Evolutionary conservation across 2,329 filamentous ascomycete species (phyloP), one percentile per base, ranked within the genome.

Genomic region (Penicillium hesseltinei): DNA sequence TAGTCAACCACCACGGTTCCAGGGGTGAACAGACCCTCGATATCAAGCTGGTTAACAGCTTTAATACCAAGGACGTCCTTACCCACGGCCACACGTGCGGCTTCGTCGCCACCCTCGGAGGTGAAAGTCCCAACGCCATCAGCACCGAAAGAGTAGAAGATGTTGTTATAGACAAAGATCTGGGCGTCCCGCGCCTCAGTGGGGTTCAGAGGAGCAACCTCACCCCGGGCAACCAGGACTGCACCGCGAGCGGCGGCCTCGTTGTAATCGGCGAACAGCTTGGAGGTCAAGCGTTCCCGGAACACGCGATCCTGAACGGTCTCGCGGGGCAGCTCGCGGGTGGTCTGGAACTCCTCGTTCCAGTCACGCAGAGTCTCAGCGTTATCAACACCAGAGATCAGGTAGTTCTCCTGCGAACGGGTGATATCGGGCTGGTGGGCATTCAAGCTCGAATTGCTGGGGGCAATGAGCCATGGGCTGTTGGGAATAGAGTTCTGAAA

Each of bases 81-180:
- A 62, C 92, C 93, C 5, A 95, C 96, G 27, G 95, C 94, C 56
- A 97, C 91, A 58, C 93, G 87, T 15, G 94, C 94, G 63, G 94
- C 94, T 78, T 99, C 94, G 65, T 99, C 93, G 21, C 94, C 94
- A 64, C 94, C 94, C 77, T 99, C 94, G 3, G 89, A 92, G 11
- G 92, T 92, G 75, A 99, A 99, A 17, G 94, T 99, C 43, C 94
- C 93, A 45, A 97, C 94, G 51, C 94, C 95, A 73, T 99, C 94
- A 44, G 94, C 93, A 61, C 94, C 94, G 67, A 97, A 97, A 0
- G 94, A 97, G 81, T 96, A 99, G 81, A 99, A 99, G 65, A 99
- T 92, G 77, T 99, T 99, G 82, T 97, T 97, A 81, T 97, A 97
- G 25, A 99, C 93, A 70, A 96, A 99, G 64, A 99, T 99, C 74